phyloP scores from a whole-genome alignment of 2,329 filamentous ascomycete genomes.

The Beauveria sp. region DNA sequence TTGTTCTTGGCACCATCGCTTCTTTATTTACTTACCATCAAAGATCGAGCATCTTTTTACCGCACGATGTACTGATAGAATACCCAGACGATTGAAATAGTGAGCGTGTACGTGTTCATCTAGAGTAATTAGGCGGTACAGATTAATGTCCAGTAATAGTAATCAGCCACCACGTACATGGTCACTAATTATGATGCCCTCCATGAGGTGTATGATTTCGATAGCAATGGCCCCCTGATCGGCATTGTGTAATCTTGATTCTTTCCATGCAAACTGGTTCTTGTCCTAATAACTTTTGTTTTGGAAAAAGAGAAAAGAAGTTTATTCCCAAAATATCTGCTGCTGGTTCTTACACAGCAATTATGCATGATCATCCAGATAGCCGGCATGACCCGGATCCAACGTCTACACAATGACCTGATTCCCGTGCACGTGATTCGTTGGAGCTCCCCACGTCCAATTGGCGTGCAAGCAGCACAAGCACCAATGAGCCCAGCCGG shows the following conservation, averaged over 20 bases:
- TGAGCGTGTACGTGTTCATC: conserved; percentile 3
- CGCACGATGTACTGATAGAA: conserved; percentile 11
- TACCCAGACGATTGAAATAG: neutral
- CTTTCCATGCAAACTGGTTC: too few relatives aligned
- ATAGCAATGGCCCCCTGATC: neutral
- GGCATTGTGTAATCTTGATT: too few relatives aligned
- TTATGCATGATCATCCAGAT: neutral
- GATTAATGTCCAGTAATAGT: conserved; percentile 10
- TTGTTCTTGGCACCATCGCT: neutral
- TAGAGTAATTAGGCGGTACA: conserved; percentile 9
- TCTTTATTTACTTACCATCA: conserved; percentile 2
- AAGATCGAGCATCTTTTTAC: neutral
- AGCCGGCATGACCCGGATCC: conserved; percentile 5
- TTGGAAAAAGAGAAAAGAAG: too few relatives aligned
- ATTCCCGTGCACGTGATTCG: conserved; percentile 12
- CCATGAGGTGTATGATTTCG: neutral
- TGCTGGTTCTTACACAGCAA: neutral
- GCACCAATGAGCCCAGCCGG: conserved; percentile 2
- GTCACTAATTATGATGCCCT: neutral
- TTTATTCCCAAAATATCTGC: too few relatives aligned
- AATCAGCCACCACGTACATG: neutral
- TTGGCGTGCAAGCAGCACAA: too few relatives aligned
- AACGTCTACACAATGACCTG: neutral
- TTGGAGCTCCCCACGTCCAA: neutral
- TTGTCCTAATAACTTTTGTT: neutral